These are phyloP conservation scores for Uronychia binucleata DNA, from an alignment of 73 alveolate genomes.

Conservation along the genomic window DNA sequence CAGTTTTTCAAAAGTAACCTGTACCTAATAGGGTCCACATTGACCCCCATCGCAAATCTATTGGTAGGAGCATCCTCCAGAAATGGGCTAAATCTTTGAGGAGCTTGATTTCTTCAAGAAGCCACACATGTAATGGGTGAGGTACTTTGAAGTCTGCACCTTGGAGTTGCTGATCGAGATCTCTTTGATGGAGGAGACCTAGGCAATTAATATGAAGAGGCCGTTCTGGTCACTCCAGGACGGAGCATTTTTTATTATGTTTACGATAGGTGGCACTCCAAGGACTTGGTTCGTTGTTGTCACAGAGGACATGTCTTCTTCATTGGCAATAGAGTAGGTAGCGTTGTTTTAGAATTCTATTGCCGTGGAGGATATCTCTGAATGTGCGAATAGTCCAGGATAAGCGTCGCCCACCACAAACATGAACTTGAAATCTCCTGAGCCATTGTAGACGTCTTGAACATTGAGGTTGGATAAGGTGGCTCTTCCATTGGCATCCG, in stretches of 20 bases:
- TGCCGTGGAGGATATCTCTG: not conserved
- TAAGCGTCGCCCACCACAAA: not conserved
- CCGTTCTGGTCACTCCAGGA: not conserved
- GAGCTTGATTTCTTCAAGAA: not conserved
- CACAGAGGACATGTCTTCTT: not conserved
- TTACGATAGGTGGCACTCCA: not conserved
- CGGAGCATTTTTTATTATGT: not conserved
- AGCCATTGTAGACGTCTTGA: not conserved
- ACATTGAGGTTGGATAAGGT: not conserved
- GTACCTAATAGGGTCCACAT: not conserved
- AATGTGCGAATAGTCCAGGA: not conserved
- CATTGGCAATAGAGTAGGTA: not conserved
- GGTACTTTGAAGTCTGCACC: not conserved
- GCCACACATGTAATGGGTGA: not conserved
- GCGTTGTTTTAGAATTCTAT: not conserved
- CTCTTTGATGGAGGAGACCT: not conserved
- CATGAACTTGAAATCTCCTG: not conserved
- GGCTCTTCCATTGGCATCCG: not conserved
- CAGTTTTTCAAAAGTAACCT: not conserved
- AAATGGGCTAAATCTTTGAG: not conserved
- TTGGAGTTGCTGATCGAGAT: too few species aligned
- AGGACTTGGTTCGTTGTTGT: not conserved
- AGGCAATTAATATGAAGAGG: not conserved
- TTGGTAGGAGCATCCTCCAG: not conserved
- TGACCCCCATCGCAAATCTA: not conserved